A percentile compares a stretch with the other conserved stretches of the same genome.
Conservation (phyloP, 2,329 filamentous ascomycete species). For the Colletotrichum spaethianum region DNA sequence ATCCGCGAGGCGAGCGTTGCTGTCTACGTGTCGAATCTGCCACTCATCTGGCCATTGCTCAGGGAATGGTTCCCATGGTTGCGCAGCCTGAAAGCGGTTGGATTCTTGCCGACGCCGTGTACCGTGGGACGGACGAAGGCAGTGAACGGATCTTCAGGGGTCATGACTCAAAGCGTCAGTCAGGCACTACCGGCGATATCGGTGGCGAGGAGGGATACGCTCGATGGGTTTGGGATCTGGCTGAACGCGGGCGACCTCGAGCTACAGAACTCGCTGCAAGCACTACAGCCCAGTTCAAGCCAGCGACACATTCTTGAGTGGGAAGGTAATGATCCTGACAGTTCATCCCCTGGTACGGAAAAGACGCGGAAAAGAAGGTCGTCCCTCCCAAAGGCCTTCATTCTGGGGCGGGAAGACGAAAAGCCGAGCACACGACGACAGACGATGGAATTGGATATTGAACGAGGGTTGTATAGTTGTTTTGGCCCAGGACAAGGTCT, state of each 20-base stretch:
- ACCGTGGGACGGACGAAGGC: not conserved
- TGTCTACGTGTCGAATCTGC: conserved; percentile 67
- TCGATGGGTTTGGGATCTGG: conserved; percentile 25
- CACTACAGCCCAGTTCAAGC: not conserved
- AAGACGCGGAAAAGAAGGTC: not conserved
- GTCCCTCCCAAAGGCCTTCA: not conserved
- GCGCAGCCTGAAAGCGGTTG: conserved; percentile 3
- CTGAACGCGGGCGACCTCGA: conserved; percentile 22
- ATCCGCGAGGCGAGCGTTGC: conserved; percentile 67
- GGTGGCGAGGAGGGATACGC: conserved; percentile 13
- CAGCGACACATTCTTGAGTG: not conserved
- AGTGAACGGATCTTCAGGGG: not conserved
- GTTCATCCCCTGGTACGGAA: not conserved
- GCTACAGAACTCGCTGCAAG: conserved; percentile 6
- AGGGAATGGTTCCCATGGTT: conserved; percentile 49
- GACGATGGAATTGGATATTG: conserved; percentile 7
- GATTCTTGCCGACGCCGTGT: conserved; percentile 12
- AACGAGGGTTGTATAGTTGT: conserved; percentile 13
- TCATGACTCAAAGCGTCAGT: not conserved
- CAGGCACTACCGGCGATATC: not conserved
- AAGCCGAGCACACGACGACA: not conserved
- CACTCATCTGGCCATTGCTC: conserved; percentile 66
- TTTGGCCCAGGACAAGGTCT: not conserved
- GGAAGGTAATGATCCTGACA: not conserved
- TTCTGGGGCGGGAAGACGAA: not conserved